Base-by-base conservation (phyloP, 2,329 filamentous ascomycete genomes). In the Fusarium penzigii region DNA sequence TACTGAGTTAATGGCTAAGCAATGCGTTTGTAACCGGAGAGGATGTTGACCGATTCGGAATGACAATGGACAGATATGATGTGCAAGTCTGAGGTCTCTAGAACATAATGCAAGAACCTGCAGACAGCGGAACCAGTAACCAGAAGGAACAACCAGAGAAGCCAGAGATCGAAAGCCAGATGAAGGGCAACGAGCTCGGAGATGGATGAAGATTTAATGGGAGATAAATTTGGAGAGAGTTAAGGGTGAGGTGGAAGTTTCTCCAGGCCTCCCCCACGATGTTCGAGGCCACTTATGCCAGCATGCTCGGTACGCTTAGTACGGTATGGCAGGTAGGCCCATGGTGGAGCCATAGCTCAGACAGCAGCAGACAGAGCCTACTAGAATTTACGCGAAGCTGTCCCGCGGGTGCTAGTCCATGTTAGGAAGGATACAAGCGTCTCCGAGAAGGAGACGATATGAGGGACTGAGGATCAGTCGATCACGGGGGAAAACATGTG, bases 161-260 rank as follows among this genome's bases (percentile, higher is more conserved):
- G 65, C 65, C 67, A 64, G 63, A 65, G 64, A 69, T 65, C 66
- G 60, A 58, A 48, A 52, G 56, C 56, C 52, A 61, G 58, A 53
- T 46, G 49, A 48, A 43, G 47, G 58, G 52, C 55, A 52, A 52
- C 55, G 57, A 58, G 54, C 58, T 56, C 49, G 53, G 49, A 54
- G 58, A 51, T 52, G 63, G 59, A 62, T 59, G 56, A 61, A 54
- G 57, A 53, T 55, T 55, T 57, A 52, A 57, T 60, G 56, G 59
- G 58, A 56, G 52, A 55, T 66, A 59, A 61, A 54, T 62, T 51
- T 56, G 55, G 56, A 54, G 49, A 14, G 48, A 64, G 59, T 65
- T 71, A 64, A 73, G 66, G 70, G 68, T 73, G 69, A 75, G 66
- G 72, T 74, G 70, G 72, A 73, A 73, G 71, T 68, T 73, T 71